Evolutionary conservation across 1,284 basidiomycete species (phyloP), one percentile per base, ranked within the genome.

Genomic region (Ceratobasidium sp.): DNA sequence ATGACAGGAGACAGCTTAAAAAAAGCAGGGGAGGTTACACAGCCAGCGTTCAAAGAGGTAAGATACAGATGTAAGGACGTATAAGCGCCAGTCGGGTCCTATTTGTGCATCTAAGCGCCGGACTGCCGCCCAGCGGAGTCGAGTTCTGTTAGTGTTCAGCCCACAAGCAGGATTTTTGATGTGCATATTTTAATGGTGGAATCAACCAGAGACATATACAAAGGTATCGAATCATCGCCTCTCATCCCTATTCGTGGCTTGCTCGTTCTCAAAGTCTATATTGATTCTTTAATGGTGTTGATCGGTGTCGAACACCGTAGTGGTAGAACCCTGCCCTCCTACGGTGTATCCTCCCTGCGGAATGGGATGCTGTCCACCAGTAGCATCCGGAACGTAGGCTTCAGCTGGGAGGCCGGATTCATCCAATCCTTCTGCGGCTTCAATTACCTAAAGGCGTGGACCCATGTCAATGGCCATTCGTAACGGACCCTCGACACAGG

Each of bases 351-450:
- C 77, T 6, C 72, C 81, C 75, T 77, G 78, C 34, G 84, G 83
- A 34, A 88, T 81, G 11, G 86, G 84, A 76, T 88, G 84, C 77
- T 91, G 90, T 75, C 88, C 87, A 29, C 90, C 90, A 2, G 83
- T 83, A 16, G 85, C 85, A 53, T 86, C 86, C 0, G 95, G 95
- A 19, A 96, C 89, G 80, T 95, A 98, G 1, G 92, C 87, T 51
- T 88, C 85, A 46, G 93, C 88, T 0, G 95, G 95, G 14, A 98
- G 83, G 2, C 90, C 91, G 0, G 85, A 86, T 83, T 93, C 92
- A 79, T 94, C 92, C 58, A 93, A 82, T 48, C 92, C 91, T 79
- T 76, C 64, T 80, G 81, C 74, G n/a, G 76, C 83, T 79, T 98
- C 96, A 79, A 98, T 96, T 79, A 98, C 92, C 69, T 73, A 39